These are phyloP conservation scores for Lachancea nothofagi DNA, from an alignment of 805 yeast species.

Conservation along the genomic window DNA sequence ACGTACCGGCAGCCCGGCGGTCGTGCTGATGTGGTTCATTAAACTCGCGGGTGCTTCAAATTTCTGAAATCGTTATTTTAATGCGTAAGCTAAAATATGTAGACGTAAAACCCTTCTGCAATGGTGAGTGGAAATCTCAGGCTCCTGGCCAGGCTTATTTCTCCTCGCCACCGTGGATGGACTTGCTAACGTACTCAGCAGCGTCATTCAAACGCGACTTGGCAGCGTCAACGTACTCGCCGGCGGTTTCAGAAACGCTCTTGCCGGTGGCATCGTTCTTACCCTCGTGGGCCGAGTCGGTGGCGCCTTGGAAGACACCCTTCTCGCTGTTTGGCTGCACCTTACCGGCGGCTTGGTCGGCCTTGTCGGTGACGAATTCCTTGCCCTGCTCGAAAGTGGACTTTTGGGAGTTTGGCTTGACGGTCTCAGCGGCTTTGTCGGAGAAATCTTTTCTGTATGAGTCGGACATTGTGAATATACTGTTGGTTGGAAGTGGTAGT, in stretches of 20 bases:
- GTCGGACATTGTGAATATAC: constrained; percentile 36
- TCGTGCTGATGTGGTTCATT: no score
- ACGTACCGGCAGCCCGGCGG: no score
- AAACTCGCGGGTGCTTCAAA: no score
- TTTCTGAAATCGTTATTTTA: no score
- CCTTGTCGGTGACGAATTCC: constrained; percentile 61
- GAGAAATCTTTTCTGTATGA: constrained; percentile 71
- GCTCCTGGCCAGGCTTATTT: neutral
- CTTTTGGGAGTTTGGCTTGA: constrained; percentile 71
- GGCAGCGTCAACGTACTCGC: constrained; percentile 52
- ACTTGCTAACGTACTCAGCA: constrained; percentile 42
- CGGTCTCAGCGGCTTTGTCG: constrained; percentile 59
- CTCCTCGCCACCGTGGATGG: constrained; percentile 48
- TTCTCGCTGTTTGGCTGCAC: constrained; percentile 62
- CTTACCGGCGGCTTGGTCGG: constrained; percentile 56
- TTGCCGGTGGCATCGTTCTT: constrained; percentile 45
- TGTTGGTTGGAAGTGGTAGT: no score
- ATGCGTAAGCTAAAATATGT: no score
- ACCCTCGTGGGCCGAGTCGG: constrained; percentile 56
- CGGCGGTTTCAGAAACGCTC: constrained; percentile 49
- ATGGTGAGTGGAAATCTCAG: neutral
- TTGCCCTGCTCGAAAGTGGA: constrained; percentile 57
- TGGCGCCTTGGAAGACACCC: constrained; percentile 61
- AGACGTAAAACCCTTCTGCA: neutral
- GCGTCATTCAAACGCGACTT: constrained; percentile 45